Evolutionary conservation across 1,284 basidiomycete genomes (phyloP).

Genomic region (Cronartium quercuum): DNA sequence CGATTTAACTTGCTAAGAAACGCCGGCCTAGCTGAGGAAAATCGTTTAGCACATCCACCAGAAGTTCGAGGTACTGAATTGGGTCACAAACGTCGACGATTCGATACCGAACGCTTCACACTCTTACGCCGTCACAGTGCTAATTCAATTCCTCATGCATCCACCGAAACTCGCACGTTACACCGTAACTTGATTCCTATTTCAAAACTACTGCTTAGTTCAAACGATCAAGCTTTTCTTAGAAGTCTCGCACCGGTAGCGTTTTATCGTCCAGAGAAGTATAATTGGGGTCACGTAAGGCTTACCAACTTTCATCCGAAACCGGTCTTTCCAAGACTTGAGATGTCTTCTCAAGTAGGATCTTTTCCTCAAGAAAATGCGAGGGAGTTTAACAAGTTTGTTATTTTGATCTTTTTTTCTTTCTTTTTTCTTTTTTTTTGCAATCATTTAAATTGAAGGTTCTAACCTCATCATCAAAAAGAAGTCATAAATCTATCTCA

Average conservation of each 20-base stretch:
- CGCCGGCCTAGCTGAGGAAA: too few species aligned
- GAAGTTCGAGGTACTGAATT: too few species aligned
- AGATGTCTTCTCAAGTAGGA: conserved; percentile 35
- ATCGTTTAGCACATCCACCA: too few species aligned
- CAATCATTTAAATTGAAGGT: background rate
- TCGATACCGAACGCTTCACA: too few species aligned
- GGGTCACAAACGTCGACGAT: too few species aligned
- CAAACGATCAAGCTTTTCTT: conserved; percentile 17
- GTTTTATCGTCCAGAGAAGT: conserved; percentile 21
- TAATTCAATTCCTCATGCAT: too few species aligned
- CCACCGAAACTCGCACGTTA: too few species aligned
- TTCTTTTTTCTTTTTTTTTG: background rate
- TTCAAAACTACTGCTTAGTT: conserved; percentile 15
- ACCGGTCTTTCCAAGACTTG: background rate
- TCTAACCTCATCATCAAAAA: background rate
- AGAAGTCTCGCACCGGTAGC: conserved; percentile 12
- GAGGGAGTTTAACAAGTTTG: background rate
- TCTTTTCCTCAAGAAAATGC: background rate
- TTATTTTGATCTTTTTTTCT: background rate
- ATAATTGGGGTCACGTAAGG: conserved; percentile 37
- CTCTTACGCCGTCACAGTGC: too few species aligned
- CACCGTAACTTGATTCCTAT: conserved; percentile 9
- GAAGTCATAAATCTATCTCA: background rate
- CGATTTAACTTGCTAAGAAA: too few species aligned
- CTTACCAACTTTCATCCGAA: background rate